phyloP scores from a whole-genome alignment of 2,329 filamentous ascomycete genomes.

The Neocatenulostroma microsporum region DNA sequence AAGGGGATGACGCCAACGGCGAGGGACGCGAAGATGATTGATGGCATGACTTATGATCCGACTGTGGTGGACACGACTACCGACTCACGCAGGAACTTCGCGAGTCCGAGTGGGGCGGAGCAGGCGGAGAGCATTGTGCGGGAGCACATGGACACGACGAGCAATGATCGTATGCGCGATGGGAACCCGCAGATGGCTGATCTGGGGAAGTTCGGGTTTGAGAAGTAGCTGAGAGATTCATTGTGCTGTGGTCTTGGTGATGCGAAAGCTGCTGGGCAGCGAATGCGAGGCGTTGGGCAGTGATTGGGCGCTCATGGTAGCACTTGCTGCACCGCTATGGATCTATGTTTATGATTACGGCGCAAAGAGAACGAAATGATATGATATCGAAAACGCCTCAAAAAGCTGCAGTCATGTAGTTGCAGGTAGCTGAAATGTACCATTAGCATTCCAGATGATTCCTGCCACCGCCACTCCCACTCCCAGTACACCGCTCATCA shows the following conservation, averaged over 20 bases:
- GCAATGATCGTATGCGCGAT: conserved; percentile 28
- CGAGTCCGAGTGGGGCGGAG: conserved; percentile 33
- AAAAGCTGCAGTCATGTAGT: no score
- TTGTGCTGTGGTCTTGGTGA: not conserved
- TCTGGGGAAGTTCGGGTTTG: conserved; percentile 55
- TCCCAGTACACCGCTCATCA: conserved; percentile 1
- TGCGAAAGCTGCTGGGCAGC: no score
- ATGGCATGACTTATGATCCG: conserved; percentile 41
- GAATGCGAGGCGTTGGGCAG: no score
- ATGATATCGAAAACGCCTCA: no score
- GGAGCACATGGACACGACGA: conserved; percentile 47
- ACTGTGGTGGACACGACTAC: conserved; percentile 33
- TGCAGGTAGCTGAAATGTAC: no score
- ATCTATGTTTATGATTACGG: no score
- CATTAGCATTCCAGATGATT: no score
- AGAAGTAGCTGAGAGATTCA: conserved; percentile 29
- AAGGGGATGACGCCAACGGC: conserved; percentile 27
- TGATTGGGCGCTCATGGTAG: no score
- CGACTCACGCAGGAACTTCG: conserved; percentile 15
- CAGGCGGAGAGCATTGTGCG: conserved; percentile 58
- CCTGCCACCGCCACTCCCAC: not conserved
- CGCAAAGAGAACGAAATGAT: no score
- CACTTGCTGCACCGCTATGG: no score
- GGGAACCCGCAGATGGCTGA: conserved; percentile 38
- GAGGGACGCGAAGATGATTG: conserved; percentile 37